A percentile compares a stretch with the other conserved stretches of the same genome.
Evolutionary conservation across 2,329 filamentous ascomycete genomes (phyloP).

Genomic region (Microdochium paspali): DNA sequence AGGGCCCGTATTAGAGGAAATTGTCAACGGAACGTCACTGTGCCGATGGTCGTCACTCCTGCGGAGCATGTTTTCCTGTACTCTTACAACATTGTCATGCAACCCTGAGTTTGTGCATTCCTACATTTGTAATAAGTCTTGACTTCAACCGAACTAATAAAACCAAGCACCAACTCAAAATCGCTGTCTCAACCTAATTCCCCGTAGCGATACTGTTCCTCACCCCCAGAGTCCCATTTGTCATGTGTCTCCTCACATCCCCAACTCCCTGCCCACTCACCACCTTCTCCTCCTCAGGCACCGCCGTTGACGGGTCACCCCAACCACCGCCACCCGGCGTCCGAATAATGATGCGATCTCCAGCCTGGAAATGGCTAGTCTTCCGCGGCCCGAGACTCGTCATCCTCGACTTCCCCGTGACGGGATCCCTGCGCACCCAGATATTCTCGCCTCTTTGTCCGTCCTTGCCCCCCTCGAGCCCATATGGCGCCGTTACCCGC

Average conservation of each 20-base stretch:
- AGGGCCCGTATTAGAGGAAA: too few species aligned
- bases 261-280: background rate
- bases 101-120: too few species aligned
- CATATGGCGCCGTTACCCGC: constrained; percentile 62
- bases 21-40: too few species aligned
- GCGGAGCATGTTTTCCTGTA: too few species aligned
- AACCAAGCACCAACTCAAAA: background rate
- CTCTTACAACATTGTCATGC: too few species aligned
- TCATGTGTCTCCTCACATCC: background rate
- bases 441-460: constrained; percentile 60
- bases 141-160: background rate
- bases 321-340: constrained; percentile 56
- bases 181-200: background rate
- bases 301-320: constrained; percentile 25
- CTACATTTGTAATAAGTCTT: too few species aligned
- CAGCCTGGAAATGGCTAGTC: constrained; percentile 46
- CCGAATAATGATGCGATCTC: constrained; percentile 50
- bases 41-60: too few species aligned
- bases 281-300: background rate
- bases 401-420: constrained; percentile 16
- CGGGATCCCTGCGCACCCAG: constrained; percentile 40
- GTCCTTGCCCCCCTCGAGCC: constrained; percentile 59
- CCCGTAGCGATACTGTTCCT: background rate
- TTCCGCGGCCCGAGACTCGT: constrained; percentile 52
- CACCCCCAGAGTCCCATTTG: background rate